Base-by-base conservation (phyloP, 2,329 filamentous ascomycete genomes). In the Elsinoe australis region DNA sequence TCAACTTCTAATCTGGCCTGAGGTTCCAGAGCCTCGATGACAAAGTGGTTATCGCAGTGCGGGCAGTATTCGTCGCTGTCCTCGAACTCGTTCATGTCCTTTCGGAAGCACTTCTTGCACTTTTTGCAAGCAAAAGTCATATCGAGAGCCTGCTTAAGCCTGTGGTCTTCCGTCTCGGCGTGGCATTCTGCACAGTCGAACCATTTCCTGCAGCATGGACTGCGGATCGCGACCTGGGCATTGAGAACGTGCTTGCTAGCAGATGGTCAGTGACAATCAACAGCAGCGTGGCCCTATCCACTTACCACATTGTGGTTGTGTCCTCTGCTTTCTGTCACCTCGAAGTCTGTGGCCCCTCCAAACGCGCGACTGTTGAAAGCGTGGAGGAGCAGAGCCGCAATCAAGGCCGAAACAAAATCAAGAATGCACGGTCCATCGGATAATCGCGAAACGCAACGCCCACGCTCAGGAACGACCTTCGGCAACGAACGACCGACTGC, bases 91-190 rank as follows among this genome's bases (percentile, higher is more conserved):
- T 79, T 72, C 36, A 84, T 84, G 60, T 98, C 87, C 65, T 96
- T 98, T 57, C 92, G 84, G 74, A 98, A 98, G 68, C 83, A 89
- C 70, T 98, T 98, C 58, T 85, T 89, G 80, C 92, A 98, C 72
- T 98, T 98, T 61, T 98, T 98, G 78, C 92, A 98, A 46, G 87
- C 87, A 62, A 98, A 96, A 29, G 74, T 78, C 87, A 98, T 94
- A 62, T 98, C 92, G 58, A 82, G 75, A 54, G 73, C 75, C 68
- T 94, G 84, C 47, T 76, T 67, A 12, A 96, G 79, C 29, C 76
- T 69, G 65, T 96, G 89, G 5, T 52, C 49, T 67, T 94, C 84
- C 53, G 79, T 73, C 65, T 98, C 92, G 47, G 71, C 71, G 70
- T 98, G 92, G 71, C 92, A 98, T 65, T 95, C 85, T 55, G 87